These are phyloP conservation scores for Candida morakotiae DNA, from an alignment of 805 yeast genomes.

Conservation along the genomic window DNA sequence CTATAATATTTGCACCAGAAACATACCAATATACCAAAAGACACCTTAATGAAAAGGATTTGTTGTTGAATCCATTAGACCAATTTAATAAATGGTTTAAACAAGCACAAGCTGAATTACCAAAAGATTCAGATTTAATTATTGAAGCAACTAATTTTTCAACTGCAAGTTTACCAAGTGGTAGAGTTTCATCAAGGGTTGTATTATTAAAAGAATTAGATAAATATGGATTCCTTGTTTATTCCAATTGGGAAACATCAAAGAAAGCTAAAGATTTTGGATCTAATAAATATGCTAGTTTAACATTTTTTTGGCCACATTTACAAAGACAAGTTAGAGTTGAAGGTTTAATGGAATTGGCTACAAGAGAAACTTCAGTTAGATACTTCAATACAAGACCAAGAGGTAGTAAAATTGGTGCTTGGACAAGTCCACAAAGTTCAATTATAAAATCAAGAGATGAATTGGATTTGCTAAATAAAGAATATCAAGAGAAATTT, in stretches of 20 bases:
- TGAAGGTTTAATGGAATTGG: slow-evolving; percentile 78
- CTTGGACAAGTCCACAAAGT: slow-evolving; percentile 94
- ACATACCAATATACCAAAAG: slow-evolving; percentile 82
- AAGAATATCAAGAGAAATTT: slow-evolving; percentile 50
- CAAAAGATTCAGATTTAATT: slow-evolving; percentile 44
- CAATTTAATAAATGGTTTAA: slow-evolving; percentile 85
- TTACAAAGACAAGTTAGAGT: slow-evolving; percentile 90
- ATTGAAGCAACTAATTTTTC: slow-evolving; percentile 89
- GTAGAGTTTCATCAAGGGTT: slow-evolving; percentile 81
- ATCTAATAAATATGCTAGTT: slow-evolving; percentile 74
- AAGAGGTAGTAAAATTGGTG: slow-evolving; percentile 89
- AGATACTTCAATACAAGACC: slow-evolving; percentile 86
- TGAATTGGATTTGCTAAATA: slow-evolving; percentile 55
- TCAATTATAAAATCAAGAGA: slow-evolving; percentile 52
- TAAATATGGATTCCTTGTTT: slow-evolving; percentile 75
- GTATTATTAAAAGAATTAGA: slow-evolving; percentile 90
- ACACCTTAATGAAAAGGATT: slow-evolving; percentile 50
- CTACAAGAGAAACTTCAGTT: slow-evolving; percentile 67
- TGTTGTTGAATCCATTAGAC: slow-evolving; percentile 57
- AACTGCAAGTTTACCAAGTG: slow-evolving; percentile 83
- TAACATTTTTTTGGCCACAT: slow-evolving; percentile 89
- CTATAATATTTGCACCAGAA: slow-evolving; percentile 68
- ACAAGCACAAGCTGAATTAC: slow-evolving; percentile 25
- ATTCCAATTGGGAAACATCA: slow-evolving; percentile 88
- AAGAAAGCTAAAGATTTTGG: slow-evolving; percentile 72